Evolutionary conservation across 495 filamentous ascomycete species (phyloP).

Genomic region (Emericellopsis terricola): DNA sequence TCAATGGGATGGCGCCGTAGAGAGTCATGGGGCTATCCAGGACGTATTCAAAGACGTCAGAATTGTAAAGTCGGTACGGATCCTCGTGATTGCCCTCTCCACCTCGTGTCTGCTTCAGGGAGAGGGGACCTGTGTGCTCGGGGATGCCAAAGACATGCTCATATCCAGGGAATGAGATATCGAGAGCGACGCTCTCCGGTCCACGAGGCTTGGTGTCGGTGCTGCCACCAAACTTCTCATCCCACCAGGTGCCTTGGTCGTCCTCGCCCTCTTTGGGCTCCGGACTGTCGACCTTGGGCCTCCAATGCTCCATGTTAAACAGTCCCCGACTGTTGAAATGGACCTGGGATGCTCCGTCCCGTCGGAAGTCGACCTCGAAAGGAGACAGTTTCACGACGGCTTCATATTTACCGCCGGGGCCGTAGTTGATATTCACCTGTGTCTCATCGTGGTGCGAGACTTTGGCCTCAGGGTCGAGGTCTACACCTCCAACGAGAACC

Average conservation of each 20-base stretch:
- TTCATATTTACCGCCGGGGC: slow-evolving; percentile 55
- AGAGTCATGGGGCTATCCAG: slow-evolving; percentile 97
- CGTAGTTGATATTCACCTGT: slow-evolving; percentile 63
- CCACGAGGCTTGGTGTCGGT: slow-evolving; percentile 81
- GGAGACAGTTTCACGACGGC: slow-evolving; percentile 68
- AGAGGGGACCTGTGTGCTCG: slow-evolving; percentile 75
- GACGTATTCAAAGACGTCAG: slow-evolving; percentile 95
- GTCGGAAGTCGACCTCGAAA: slow-evolving; percentile 69
- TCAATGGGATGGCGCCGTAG: slow-evolving; percentile 87
- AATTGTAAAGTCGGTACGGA: slow-evolving; percentile 92
- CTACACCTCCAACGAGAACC: slow-evolving; percentile 66
- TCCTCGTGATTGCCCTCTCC: slow-evolving; percentile 70
- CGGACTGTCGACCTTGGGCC: slow-evolving; percentile 63
- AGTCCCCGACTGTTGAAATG: slow-evolving; percentile 75
- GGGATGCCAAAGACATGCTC: slow-evolving; percentile 90
- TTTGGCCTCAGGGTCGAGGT: slow-evolving; percentile 47
- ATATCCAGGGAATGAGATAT: slow-evolving; percentile 84
- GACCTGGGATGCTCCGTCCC: slow-evolving; percentile 66
- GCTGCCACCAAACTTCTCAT: slow-evolving; percentile 84
- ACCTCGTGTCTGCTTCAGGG: slow-evolving; percentile 77
- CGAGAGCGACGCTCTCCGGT: slow-evolving; percentile 77
- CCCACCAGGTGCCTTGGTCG: slow-evolving; percentile 92
- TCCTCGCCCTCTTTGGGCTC: slow-evolving; percentile 8
- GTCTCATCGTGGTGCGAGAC: slow-evolving; percentile 37
- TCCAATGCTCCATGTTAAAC: slow-evolving; percentile 91